Base-by-base conservation (phyloP, 169 alveolate genomes). In the Cyclospora cayetanensis region DNA sequence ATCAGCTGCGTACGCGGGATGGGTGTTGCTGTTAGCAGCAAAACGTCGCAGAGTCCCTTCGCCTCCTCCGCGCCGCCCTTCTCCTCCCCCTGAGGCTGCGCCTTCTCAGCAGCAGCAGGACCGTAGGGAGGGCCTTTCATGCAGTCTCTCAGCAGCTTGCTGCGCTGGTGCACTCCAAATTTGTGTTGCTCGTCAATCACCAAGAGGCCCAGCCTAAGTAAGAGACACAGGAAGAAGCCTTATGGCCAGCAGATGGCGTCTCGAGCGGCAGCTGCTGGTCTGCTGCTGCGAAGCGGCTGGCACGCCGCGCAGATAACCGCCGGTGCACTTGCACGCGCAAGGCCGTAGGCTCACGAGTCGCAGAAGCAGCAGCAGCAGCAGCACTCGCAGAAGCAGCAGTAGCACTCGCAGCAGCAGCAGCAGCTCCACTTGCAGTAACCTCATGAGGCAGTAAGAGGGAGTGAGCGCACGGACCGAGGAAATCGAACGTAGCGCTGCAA, bases 101-200 rank as follows among this genome's bases (percentile, higher is more conserved):
- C 55, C 60, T 27, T 55, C 1, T 27, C 35, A 72, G 2, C n/a
- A 22, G 55, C 84, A n/a, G 60, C 25, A 50, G 60, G 25, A 18
- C 9, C 60, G 60, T 50, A 18, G 25, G 9, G 60, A 9, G 9
- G 60, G 50, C 15, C 43, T 29, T 68, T 68, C 50, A 25, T 46
- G 3, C 68, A 7, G 22, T 42, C 29, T 7, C 42, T 11, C 1
- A 42, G 70, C n/a, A 77, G 70, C 29, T 43, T 46, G 72, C 68
- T 25, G 5, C 88, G 39, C 88, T 77, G 88, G 34, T 77, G 42
- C 37, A 84, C 82, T 22, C 82, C 91, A 43, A 65, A 84, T 80
- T 43, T 63, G 43, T 86, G 92, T 60, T 86, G 92, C 25, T 86
- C 92, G 53, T 86, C 92, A 25, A 86, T 46, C 11, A 86, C 92